Percentiles rank a stretch among this genome's conserved stretches.
Evolutionary conservation across 1,284 basidiomycete genomes (phyloP).

Genomic region (Ganoderma lingzhi): DNA sequence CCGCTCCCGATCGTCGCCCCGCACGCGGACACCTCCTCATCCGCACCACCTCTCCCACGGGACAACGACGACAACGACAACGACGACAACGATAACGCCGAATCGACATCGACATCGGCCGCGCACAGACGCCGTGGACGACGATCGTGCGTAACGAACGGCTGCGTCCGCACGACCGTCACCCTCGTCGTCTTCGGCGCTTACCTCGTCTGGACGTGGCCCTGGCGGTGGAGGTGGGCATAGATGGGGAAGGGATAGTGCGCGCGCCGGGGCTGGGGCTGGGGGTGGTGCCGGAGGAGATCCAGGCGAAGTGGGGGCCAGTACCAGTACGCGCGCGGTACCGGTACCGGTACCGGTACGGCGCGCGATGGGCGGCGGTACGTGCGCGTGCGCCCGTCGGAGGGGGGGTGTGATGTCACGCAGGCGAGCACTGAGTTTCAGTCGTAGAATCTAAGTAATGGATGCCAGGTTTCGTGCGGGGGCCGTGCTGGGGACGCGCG

Average conservation of each 20-base stretch:
- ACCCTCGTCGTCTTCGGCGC: slow-evolving; percentile 25
- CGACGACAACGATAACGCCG: too few species aligned
- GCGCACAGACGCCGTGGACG: slow-evolving; percentile 1
- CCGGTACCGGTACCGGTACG: slow-evolving; percentile 55
- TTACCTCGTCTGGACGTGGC: slow-evolving; percentile 28
- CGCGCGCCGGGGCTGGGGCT: slow-evolving; percentile 29
- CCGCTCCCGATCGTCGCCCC: slow-evolving; percentile 17
- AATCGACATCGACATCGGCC: too few species aligned
- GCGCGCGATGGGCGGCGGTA: slow-evolving; percentile 17
- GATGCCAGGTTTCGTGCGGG: background rate
- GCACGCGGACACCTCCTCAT: slow-evolving; percentile 11
- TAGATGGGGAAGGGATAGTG: slow-evolving; percentile 12
- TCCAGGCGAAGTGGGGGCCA: slow-evolving; percentile 52
- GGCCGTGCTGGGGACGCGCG: background rate
- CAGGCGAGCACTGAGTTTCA: slow-evolving; percentile 48
- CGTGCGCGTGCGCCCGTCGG: slow-evolving; percentile 54
- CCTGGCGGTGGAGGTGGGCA: slow-evolving; percentile 18
- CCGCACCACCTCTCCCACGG: background rate
- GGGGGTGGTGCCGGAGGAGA: slow-evolving; percentile 29
- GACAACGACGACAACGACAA: background rate
- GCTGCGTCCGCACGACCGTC: slow-evolving; percentile 28
- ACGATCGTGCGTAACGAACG: slow-evolving; percentile 21
- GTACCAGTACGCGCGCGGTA: slow-evolving; percentile 65
- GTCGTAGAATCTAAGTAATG: background rate
- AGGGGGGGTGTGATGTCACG: slow-evolving; percentile 55